Percentiles rank a stretch among this genome's conserved stretches.
phyloP scores from a whole-genome alignment of 208 protist species.

The Trypanosomatidae sp. region DNA sequence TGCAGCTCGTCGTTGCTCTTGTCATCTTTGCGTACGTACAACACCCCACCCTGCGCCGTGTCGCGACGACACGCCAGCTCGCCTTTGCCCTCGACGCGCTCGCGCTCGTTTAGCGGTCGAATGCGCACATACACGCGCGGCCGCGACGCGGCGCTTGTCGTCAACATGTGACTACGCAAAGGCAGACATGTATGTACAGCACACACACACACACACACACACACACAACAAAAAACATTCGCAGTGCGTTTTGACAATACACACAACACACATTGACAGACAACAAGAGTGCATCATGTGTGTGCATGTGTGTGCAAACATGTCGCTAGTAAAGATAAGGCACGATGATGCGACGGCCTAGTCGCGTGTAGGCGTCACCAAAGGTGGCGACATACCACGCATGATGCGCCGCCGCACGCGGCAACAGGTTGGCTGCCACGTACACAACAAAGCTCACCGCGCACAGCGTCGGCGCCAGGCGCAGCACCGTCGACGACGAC shows the following conservation, averaged over 20 bases:
- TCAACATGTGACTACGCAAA: slow-evolving; percentile 1
- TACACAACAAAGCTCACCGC: slow-evolving; percentile 57
- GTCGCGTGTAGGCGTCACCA: slow-evolving; percentile 20
- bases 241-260: neutral
- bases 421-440: slow-evolving; percentile 46
- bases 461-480: slow-evolving; percentile 13
- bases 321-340: no score
- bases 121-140: slow-evolving; percentile 85
- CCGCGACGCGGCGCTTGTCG: slow-evolving; percentile 29
- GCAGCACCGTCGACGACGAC: neutral
- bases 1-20: slow-evolving; percentile 35
- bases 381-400: slow-evolving; percentile 51
- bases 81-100: slow-evolving; percentile 51
- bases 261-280: neutral
- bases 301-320: no score
- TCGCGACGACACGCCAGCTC: slow-evolving; percentile 51
- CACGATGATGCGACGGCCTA: slow-evolving; percentile 22
- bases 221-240: neutral
- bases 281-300: neutral
- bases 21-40: slow-evolving; percentile 72
- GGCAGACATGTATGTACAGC: neutral
- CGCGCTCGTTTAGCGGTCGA: slow-evolving; percentile 74
- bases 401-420: slow-evolving; percentile 49
- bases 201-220: neutral
- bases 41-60: slow-evolving; percentile 32